Evolutionary conservation across 73 alveolate species (phyloP).

Genomic region (Strombidium stylifer): DNA sequence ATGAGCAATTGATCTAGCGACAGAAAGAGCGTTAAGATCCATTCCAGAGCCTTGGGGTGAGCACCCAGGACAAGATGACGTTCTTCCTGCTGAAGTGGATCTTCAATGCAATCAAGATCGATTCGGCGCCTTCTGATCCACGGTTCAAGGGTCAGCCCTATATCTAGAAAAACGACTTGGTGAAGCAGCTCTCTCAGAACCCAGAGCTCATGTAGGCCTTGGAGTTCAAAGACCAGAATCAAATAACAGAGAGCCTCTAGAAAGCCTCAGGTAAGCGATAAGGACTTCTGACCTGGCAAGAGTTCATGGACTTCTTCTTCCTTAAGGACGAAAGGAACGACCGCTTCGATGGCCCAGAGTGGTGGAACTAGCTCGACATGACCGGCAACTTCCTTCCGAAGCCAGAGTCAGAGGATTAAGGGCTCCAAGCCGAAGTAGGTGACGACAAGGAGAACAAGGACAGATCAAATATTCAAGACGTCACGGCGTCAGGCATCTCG

Average conservation of each 20-base stretch:
- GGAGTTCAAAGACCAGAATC: constrained; percentile 16
- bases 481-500: no score
- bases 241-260: neutral
- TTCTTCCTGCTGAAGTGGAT: constrained; percentile 56
- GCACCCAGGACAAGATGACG: constrained; percentile 49
- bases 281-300: constrained; percentile 43
- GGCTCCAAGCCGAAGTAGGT: no score
- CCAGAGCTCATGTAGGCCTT: constrained; percentile 42
- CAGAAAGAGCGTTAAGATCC: no score
- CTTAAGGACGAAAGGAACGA: constrained; percentile 7
- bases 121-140: constrained; percentile 2
- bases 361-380: no score
- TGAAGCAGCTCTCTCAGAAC: constrained; percentile 42
- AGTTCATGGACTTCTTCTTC: constrained; percentile 57
- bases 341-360: neutral
- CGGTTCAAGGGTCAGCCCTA: constrained; percentile 4
- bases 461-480: neutral
- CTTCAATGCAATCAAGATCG: constrained; percentile 49
- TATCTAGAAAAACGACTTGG: constrained; percentile 25
- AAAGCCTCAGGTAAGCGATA: neutral
- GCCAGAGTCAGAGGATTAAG: no score
- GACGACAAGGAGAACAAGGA: no score
- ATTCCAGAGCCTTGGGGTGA: constrained; percentile 1
- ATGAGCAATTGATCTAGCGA: no score
- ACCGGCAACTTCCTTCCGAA: no score